A percentile compares a stretch with the other conserved stretches of the same genome.
Conservation (phyloP, 768 basidiomycete genomes). For the Galerina sulciceps region DNA sequence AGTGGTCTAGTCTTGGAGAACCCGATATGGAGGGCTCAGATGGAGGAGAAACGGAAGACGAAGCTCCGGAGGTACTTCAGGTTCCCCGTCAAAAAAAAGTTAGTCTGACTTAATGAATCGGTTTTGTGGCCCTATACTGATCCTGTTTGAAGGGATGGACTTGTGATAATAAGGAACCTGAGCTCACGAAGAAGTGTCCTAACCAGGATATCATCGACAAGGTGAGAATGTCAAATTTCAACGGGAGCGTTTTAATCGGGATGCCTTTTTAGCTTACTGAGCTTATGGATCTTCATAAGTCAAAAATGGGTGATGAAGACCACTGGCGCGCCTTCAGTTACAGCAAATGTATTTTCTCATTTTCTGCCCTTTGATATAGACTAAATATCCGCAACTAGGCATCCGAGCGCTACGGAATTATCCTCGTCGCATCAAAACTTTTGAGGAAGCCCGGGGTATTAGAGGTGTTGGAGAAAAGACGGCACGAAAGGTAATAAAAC, state of each 20-base stretch:
- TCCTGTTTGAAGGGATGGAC: constrained; percentile 56
- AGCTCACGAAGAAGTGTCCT: constrained; percentile 36
- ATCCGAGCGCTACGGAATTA: constrained; percentile 61
- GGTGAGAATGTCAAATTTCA: constrained; percentile 36
- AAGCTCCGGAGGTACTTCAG: constrained; percentile 22
- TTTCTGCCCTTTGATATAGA: not conserved
- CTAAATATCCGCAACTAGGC: constrained; percentile 40
- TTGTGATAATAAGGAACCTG: constrained; percentile 56
- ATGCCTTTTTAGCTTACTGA: constrained; percentile 57
- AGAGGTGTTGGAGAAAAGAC: constrained; percentile 76
- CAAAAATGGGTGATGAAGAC: constrained; percentile 63
- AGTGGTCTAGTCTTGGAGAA: constrained; percentile 42
- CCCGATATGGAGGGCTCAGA: constrained; percentile 8
- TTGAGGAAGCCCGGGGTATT: constrained; percentile 62
- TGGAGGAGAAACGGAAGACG: constrained; percentile 27
- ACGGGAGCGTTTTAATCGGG: not conserved
- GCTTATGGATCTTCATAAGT: constrained; percentile 65
- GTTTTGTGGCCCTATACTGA: not conserved
- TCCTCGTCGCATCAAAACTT: constrained; percentile 60
- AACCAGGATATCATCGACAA: constrained; percentile 82
- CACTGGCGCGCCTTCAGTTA: constrained; percentile 71
- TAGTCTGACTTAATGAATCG: constrained; percentile 1
- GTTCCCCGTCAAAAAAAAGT: constrained; percentile 17
- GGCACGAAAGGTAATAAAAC: constrained; percentile 58
- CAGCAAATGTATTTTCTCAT: constrained; percentile 54